Percentiles rank a stretch among this genome's conserved stretches.
phyloP scores from a whole-genome alignment of 441 rosid genomes.

The Theobroma grandiflorum region DNA sequence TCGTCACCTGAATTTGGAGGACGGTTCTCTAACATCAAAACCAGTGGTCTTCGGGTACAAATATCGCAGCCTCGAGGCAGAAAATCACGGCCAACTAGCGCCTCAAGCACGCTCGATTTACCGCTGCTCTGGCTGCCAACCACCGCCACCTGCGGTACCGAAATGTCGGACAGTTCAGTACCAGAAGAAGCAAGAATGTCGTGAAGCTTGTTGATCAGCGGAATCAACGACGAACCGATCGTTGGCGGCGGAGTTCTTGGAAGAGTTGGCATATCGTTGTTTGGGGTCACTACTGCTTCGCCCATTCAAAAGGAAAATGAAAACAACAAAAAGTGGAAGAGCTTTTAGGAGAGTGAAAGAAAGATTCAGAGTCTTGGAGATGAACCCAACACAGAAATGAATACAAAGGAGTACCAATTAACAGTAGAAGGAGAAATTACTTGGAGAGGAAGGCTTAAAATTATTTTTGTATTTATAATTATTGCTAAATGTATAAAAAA shows the following conservation, averaged over 20 bases:
- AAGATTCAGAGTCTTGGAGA: background rate
- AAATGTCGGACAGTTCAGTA: slow-evolving; percentile 42
- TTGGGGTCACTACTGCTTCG: background rate
- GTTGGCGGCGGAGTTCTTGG: background rate
- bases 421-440: no score
- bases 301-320: background rate
- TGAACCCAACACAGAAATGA: background rate
- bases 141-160: slow-evolving; percentile 70
- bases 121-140: slow-evolving; percentile 89
- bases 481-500: no score
- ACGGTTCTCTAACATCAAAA: slow-evolving; percentile 57
- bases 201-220: slow-evolving; percentile 46
- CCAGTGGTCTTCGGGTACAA: slow-evolving; percentile 74
- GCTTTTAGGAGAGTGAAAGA: background rate
- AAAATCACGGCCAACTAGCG: slow-evolving; percentile 74
- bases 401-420: background rate
- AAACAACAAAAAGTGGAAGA: background rate
- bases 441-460: no score
- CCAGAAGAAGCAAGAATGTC: slow-evolving; percentile 47
- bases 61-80: slow-evolving; percentile 75
- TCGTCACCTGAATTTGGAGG: slow-evolving; percentile 35
- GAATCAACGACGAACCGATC: slow-evolving; percentile 53
- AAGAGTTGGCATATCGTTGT: background rate
- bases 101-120: slow-evolving; percentile 81
- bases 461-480: no score